Base-by-base conservation (phyloP, 805 yeast genomes). In the Pichia nakasei region DNA sequence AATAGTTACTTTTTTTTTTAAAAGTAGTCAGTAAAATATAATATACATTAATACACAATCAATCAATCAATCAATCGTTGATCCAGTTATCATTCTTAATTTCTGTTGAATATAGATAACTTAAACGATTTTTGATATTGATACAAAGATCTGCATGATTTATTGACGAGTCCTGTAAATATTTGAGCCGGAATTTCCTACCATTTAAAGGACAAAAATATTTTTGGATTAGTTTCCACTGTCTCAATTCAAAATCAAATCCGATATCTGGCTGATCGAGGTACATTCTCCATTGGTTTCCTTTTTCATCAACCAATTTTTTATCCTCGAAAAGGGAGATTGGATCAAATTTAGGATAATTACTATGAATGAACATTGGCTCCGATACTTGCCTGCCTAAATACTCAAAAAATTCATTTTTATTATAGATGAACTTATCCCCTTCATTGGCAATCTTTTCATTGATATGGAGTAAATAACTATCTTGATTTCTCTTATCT, bases 231-330 rank as follows among this genome's bases (percentile, higher is more conserved):
- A 71, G 65, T 37, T 62, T 52, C 83, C 84, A 80, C 52, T 78
- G 81, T 19, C 68, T 66, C 38, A 70, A 58, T 55, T 80, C 85
- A 54, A 78, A 78, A 58, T 80, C 85, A 51, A 70, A 75, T 15
- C 52, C 53, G 13, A 63, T 41, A 12, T 59, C 55, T 12, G 52
- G 48, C 41, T 63, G 63, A 46, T 56, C 62, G 29, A 45, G 39
- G 48, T 59, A 63, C 50, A 61, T 48, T 40, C 67, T 52, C 19
- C 53, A 46, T 18, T 58, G 50, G n/a, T 48, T 34, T 20, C 44
- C 41, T 5, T 42, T 39, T 9, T 52, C 44, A 35, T 56, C 48
- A 35, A 52, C 48, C 17, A 60, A 38, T 29, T 68, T 68, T 11
- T 68, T 68, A 9, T 65, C 67, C 21, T 56, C 53, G 46, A 68